phyloP scores from a whole-genome alignment of 1,139 yeast genomes.

The Taphrina populina region DNA sequence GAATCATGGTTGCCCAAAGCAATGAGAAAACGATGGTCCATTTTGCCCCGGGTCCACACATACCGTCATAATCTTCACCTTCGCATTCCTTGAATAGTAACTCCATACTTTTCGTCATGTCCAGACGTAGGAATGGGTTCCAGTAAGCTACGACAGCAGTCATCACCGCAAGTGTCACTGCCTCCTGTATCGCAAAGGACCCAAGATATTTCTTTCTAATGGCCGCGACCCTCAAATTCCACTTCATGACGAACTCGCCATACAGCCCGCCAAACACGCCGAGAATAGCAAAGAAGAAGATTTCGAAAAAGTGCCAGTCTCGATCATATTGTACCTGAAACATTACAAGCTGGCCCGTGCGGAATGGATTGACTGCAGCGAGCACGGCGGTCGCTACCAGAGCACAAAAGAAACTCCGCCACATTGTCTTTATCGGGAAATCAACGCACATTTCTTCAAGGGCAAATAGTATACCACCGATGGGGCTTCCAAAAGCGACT shows the following conservation, averaged over 20 bases:
- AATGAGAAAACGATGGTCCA: conserved; percentile 52
- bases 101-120: conserved; percentile 96
- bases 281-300: conserved; percentile 71
- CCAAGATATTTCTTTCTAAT: conserved; percentile 71
- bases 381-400: conserved; percentile 80
- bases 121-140: conserved; percentile 74
- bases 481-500: conserved; percentile 71
- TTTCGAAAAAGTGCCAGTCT: conserved; percentile 83
- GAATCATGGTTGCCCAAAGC: conserved; percentile 65
- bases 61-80: conserved; percentile 45
- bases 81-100: conserved; percentile 82
- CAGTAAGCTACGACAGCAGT: conserved; percentile 80
- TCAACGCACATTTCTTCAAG: conserved; percentile 73
- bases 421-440: conserved; percentile 74
- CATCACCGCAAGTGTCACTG: conserved; percentile 60
- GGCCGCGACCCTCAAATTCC: conserved; percentile 73
- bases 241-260: conserved; percentile 77
- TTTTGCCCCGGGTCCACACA: conserved; percentile 40
- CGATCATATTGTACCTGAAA: conserved; percentile 84
- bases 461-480: conserved; percentile 69
- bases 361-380: conserved; percentile 68
- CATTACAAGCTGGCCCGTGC: conserved; percentile 90
- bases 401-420: conserved; percentile 91
- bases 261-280: conserved; percentile 92
- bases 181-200: conserved; percentile 66